A percentile compares a stretch with the other conserved stretches of the same genome.
phyloP scores from a whole-genome alignment of 225 moss, liverwort and hornwort genomes.

The Antitrichia curtipendula region DNA sequence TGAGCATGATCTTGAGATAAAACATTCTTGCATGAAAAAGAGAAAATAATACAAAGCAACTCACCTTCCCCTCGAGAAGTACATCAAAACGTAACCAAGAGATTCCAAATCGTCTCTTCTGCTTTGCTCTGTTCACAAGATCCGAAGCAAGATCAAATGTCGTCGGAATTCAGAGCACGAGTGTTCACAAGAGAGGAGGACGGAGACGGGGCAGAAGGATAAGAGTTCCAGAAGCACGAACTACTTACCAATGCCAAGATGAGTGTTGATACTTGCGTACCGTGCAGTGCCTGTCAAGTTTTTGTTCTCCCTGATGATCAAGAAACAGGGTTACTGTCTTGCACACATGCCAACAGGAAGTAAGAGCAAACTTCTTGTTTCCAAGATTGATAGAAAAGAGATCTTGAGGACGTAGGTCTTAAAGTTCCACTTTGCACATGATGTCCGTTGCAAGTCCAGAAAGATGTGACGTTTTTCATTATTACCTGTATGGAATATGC shows the following conservation, averaged over 20 bases:
- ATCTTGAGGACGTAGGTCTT: not conserved
- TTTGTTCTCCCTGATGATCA: slow-evolving; percentile 72
- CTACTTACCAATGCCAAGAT: slow-evolving; percentile 81
- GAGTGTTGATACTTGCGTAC: slow-evolving; percentile 94
- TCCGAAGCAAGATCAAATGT: not conserved
- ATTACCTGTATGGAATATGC: slow-evolving; percentile 85
- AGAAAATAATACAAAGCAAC: not conserved
- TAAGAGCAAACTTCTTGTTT: not conserved
- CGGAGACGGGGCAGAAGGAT: not conserved
- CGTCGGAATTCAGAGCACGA: not conserved
- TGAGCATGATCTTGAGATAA: not conserved
- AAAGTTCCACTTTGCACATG: not conserved
- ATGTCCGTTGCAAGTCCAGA: not conserved
- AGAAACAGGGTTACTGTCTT: not conserved
- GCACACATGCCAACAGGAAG: not conserved
- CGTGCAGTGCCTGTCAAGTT: slow-evolving; percentile 93
- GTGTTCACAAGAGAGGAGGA: not conserved
- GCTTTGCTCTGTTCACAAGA: slow-evolving; percentile 71
- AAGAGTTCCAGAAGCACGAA: not conserved
- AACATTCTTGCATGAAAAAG: not conserved
- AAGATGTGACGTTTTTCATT: not conserved
- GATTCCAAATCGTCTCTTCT: slow-evolving; percentile 95
- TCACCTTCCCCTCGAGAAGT: slow-evolving; percentile 92
- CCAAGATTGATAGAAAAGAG: not conserved
- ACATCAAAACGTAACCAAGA: slow-evolving; percentile 86